Evolutionary conservation across 75 land plant species (phyloP), one percentile per base, ranked within the genome.

Genomic region (Sequoia sempervirens): DNA sequence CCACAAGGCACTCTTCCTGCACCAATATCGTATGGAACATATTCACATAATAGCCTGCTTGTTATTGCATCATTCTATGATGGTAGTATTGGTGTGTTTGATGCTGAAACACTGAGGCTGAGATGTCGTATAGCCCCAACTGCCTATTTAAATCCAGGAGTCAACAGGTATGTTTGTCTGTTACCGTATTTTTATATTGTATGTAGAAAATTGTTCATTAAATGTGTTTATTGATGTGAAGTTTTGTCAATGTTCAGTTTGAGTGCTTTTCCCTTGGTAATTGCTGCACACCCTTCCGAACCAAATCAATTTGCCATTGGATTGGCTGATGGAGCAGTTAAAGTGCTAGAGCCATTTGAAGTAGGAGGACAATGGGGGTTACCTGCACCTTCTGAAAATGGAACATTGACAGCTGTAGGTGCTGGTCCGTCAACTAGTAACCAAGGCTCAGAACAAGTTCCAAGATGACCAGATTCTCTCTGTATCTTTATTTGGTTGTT

Each of bases 21-120:
- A 34, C 87, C 94, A 28, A 83, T 93, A 81, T 88, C 92, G 20
- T 76, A 76, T 87, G 94, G 91, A 2, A 83, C 83, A 64, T 93
- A 86, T 82, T 93, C 94, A 36, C 91, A 87, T 82, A 92, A 93
- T 56, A 93, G 94, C 85, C 87, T 89, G 75, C 85, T 91, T 66
- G 88, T 92, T 34, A 88, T 56, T 85, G 91, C 90, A 70, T 36
- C 89, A 12, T 92, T 92, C 53, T 80, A 75, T 84, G 93, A 92
- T 86, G 93, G 93, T 36, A 90, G 89, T 32, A 75, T 92, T 76
- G 91, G 90, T 28, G 91, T 92, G 6, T 92, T 92, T 82, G 93
- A 92, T 84, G 88, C 89, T 79, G 93, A 90, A 64, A 84, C 54
- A 40, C 82, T 92, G 54, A 84, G 90, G 74, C 84, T 86, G 45